Base-by-base conservation (phyloP, 768 basidiomycete species). In the Suillus subaureus region DNA sequence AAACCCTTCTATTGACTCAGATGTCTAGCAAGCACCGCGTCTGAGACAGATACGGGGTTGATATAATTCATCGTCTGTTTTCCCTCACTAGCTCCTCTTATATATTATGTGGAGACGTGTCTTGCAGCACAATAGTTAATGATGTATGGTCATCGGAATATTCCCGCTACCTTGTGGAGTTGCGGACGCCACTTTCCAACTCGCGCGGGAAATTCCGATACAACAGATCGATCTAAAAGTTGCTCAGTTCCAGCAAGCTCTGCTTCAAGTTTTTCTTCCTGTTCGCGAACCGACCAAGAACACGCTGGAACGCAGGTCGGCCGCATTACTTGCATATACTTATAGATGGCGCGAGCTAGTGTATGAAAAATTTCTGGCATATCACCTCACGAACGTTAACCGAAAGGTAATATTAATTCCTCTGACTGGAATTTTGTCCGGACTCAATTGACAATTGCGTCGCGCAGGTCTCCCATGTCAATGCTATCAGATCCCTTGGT, bases 11-110 rank as follows among this genome's bases (percentile, higher is more conserved):
- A 87, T 90, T 95, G 94, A 94, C 93, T 91, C 88, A 88, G 87
- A 79, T 86, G 80, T 81, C 79, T 77, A 65, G 73, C 92, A 85
- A 79, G 72, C 68, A 79, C 87, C 79, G 80, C 81, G 79, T 82
- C 82, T 90, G 89, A 87, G 94, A 96, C 94, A 96, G 94, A 95
- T 96, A 94, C 93, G 94, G 85, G 91, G 92, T 81, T 64, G 45
- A 77, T 74, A 77, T 72, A 55, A 37, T 51, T 47, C n/a, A 1
- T 61, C 4, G 15, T 40, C 39, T 15, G n/a, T 57, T 23, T 15
- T 26, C 37, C 9, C 9, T 55, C 33, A 37, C 31, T 55, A 33
- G 54, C 33, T 33, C 11, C 21, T n/a, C 31, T 35, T 12, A 21
- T 55, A 21, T 35, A 33, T n/a, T 13, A 13, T 55, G 12, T 35